Conservation (phyloP, 2,329 filamentous ascomycete species). For the Xylaria sp. region DNA sequence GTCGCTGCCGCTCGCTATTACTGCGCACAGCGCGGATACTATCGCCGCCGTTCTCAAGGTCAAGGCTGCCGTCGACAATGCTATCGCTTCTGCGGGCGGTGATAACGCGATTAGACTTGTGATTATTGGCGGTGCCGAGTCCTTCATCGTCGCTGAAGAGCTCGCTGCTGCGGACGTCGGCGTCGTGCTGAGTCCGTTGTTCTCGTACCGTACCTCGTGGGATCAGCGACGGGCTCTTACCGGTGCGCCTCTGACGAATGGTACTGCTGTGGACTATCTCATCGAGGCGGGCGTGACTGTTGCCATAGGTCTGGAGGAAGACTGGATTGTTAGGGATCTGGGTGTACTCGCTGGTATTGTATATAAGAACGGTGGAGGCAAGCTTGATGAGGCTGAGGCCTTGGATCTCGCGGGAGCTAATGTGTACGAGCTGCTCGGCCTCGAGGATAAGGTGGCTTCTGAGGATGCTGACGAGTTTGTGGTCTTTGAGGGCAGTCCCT, state of each 20-base stretch:
- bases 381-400: slow-evolving; percentile 59
- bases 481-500: slow-evolving; percentile 66
- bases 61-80: slow-evolving; percentile 61
- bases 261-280: slow-evolving; percentile 64
- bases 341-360: slow-evolving; percentile 65
- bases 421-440: slow-evolving; percentile 62
- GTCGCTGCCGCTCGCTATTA: slow-evolving; percentile 60
- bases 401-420: slow-evolving; percentile 63
- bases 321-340: slow-evolving; percentile 67
- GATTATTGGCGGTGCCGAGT: slow-evolving; percentile 68
- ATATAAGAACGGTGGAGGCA: slow-evolving; percentile 61
- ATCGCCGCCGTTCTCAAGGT: slow-evolving; percentile 65
- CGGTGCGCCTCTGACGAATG: slow-evolving; percentile 70
- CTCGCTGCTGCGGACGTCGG: slow-evolving; percentile 62
- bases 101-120: slow-evolving; percentile 53
- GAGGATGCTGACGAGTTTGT: slow-evolving; percentile 56
- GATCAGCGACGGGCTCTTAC: slow-evolving; percentile 66
- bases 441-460: slow-evolving; percentile 42
- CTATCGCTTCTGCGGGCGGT: slow-evolving; percentile 35
- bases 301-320: slow-evolving; percentile 65
- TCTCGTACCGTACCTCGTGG: slow-evolving; percentile 62
- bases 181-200: slow-evolving; percentile 65
- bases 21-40: slow-evolving; percentile 66
- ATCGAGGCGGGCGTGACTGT: slow-evolving; percentile 63
- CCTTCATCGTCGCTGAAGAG: slow-evolving; percentile 62